These are phyloP conservation scores for Henckelia pumila DNA, from an alignment of 257 asterid species.

Conservation along the genomic window DNA sequence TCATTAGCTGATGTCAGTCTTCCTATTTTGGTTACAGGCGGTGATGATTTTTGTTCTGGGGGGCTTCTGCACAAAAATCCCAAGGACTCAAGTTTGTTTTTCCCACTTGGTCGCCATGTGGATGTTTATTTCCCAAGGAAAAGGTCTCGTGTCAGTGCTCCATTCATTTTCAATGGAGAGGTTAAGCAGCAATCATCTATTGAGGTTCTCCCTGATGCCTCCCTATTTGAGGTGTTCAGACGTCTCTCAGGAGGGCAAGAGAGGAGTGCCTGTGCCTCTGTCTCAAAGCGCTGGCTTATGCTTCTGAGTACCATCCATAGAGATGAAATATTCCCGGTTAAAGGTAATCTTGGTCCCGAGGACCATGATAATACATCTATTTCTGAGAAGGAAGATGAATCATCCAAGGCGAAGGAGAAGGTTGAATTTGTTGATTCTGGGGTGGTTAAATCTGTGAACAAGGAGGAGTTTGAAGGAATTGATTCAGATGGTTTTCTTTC, in stretches of 20 bases:
- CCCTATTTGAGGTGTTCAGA: slow-evolving; percentile 88
- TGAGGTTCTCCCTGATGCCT: slow-evolving; percentile 91
- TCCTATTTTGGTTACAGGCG: slow-evolving; percentile 44
- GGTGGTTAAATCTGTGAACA: slow-evolving; percentile 15
- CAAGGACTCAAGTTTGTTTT: slow-evolving; percentile 47
- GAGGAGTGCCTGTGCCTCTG: slow-evolving; percentile 73
- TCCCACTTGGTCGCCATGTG: slow-evolving; percentile 50
- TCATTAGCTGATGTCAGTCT: background rate
- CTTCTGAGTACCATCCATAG: slow-evolving; percentile 69
- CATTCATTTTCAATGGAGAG: slow-evolving; percentile 46
- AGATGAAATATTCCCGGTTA: slow-evolving; percentile 44
- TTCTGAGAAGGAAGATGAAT: background rate
- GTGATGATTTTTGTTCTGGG: slow-evolving; percentile 43
- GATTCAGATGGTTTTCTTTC: slow-evolving; percentile 62
- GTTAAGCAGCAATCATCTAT: slow-evolving; percentile 55
- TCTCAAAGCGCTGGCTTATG: slow-evolving; percentile 91
- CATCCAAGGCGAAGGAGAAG: slow-evolving; percentile 17
- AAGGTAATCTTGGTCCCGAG: slow-evolving; percentile 1
- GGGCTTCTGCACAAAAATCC: slow-evolving; percentile 39
- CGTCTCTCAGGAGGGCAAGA: slow-evolving; percentile 68
- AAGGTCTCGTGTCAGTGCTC: slow-evolving; percentile 77
- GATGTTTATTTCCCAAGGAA: slow-evolving; percentile 70
- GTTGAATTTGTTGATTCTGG: slow-evolving; percentile 12
- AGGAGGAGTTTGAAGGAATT: slow-evolving; percentile 24
- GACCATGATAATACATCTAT: slow-evolving; percentile 32